phyloP scores from a whole-genome alignment of 2,329 filamentous ascomycete species.

The Fusarium denticulatum region DNA sequence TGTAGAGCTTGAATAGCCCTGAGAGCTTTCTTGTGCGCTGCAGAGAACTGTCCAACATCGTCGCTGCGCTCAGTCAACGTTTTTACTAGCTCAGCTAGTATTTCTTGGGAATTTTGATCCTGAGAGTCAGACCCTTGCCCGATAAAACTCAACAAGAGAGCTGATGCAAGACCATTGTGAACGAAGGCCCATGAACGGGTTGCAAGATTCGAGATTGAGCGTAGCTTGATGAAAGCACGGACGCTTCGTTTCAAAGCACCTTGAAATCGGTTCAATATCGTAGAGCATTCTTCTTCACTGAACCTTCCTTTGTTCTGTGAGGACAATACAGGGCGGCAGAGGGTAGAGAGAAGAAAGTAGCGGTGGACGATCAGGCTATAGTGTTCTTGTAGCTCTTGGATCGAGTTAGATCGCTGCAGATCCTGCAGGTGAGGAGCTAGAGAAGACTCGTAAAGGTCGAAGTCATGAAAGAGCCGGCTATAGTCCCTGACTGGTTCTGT shows the following conservation, averaged over 20 bases:
- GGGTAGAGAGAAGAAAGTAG: conserved; percentile 18
- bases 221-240: conserved; percentile 20
- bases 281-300: neutral
- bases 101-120: conserved; percentile 7
- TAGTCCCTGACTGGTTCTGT: neutral
- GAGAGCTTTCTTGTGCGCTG: conserved; percentile 22
- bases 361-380: conserved; percentile 18
- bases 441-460: conserved; percentile 2
- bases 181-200: conserved; percentile 36
- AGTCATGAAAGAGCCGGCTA: neutral
- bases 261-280: conserved; percentile 3
- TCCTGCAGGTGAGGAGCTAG: neutral
- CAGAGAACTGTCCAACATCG: conserved; percentile 17
- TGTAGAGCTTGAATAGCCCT: conserved; percentile 25
- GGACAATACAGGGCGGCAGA: conserved; percentile 26
- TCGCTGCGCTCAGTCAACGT: conserved; percentile 7
- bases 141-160: conserved; percentile 28
- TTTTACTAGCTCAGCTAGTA: conserved; percentile 25
- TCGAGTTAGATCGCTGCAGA: conserved; percentile 5
- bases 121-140: neutral
- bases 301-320: neutral
- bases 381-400: conserved; percentile 26
- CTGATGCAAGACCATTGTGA: conserved; percentile 34
- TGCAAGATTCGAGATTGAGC: conserved; percentile 15
- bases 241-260: conserved; percentile 11